Evolutionary conservation across 2,329 filamentous ascomycete genomes (phyloP), one percentile per base, ranked within the genome.

Genomic region (Phoma sp.): DNA sequence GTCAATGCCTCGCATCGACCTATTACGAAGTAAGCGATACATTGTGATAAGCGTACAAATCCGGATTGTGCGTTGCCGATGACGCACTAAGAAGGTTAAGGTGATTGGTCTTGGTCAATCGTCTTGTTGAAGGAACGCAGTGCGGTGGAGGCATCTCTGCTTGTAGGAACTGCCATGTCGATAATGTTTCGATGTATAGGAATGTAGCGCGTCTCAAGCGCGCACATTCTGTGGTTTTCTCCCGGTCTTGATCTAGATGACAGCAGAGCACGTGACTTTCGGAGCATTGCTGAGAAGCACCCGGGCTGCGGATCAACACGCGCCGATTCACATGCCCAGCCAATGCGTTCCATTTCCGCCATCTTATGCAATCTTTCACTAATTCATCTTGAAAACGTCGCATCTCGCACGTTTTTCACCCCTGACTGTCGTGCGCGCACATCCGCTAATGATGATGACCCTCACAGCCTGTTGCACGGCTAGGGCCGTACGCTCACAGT

Each of bases 131-230:
- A 13, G 25, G 24, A 40, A 24, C 10, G 29, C 15, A 39, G 73
- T 76, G 75, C 37, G 76, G 78, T 60, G 74, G 76, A 6, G 63
- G 73, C 41, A 64, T 73, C 22, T 75, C 76, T 12, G 74, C 74
- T 0, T 77, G 74, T 51, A 68, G 65, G 8, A 77, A 77, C 33
- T 36, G 33, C 17, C 33, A n/a, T n/a, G 17, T 17, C 33, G 17
- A 19, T n/a, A 36, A n/a, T 19, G 6, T 36, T 6, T 36, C 17
- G 2, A 36, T 36, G 19, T n/a, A 13, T n/a, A 36, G 33, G 17
- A 43, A 74, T 75, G 15, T 44, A 21, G 41, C 41, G 13, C 17
- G 17, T 17, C 17, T 17, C 17, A 17, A 17, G 17, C 17, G 17
- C 17, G 17, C 17, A 17, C 17, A 17, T 17, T 17, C 17, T 17